Evolutionary conservation across 2,329 filamentous ascomycete species (phyloP).

Genomic region (Colletotrichum coccodes): DNA sequence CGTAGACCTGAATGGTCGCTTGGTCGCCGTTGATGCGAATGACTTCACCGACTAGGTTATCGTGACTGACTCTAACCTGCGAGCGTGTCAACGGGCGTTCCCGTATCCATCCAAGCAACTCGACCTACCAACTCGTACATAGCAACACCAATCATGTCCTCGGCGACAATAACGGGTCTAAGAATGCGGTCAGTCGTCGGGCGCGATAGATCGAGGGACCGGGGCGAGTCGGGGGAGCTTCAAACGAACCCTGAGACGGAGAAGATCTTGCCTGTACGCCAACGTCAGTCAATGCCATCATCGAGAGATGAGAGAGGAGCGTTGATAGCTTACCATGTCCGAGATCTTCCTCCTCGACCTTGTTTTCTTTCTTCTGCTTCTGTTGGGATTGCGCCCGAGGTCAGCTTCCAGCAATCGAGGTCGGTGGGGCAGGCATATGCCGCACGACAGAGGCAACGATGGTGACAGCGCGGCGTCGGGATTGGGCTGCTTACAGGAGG

Average conservation of each 20-base stretch:
- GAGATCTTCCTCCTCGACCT: constrained; percentile 49
- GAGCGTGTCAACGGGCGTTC: constrained; percentile 5
- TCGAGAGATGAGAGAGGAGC: neutral
- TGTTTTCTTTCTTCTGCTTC: constrained; percentile 45
- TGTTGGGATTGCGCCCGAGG: constrained; percentile 8
- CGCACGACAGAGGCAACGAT: constrained; percentile 20
- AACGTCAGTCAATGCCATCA: constrained; percentile 14
- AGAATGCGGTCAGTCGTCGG: constrained; percentile 31
- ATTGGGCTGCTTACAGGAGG: constrained; percentile 60
- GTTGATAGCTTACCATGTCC: constrained; percentile 46
- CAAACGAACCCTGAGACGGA: constrained; percentile 69
- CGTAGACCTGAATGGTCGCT: constrained; percentile 98
- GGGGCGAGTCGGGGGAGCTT: constrained; percentile 31
- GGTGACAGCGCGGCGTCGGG: constrained; percentile 34
- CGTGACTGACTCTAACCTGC: constrained; percentile 90
- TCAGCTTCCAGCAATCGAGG: constrained; percentile 28
- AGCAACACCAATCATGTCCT: constrained; percentile 98
- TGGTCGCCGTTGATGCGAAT: constrained; percentile 97
- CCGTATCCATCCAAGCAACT: neutral
- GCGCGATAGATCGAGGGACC: constrained; percentile 9
- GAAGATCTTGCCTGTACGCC: constrained; percentile 66
- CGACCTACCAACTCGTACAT: constrained; percentile 95
- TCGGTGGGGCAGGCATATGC: constrained; percentile 26
- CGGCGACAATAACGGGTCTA: constrained; percentile 93
- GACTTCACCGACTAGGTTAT: constrained; percentile 94